A percentile compares a stretch with the other conserved stretches of the same genome.
phyloP scores from a whole-genome alignment of 495 filamentous ascomycete genomes.

The Terfezia claveryi region DNA sequence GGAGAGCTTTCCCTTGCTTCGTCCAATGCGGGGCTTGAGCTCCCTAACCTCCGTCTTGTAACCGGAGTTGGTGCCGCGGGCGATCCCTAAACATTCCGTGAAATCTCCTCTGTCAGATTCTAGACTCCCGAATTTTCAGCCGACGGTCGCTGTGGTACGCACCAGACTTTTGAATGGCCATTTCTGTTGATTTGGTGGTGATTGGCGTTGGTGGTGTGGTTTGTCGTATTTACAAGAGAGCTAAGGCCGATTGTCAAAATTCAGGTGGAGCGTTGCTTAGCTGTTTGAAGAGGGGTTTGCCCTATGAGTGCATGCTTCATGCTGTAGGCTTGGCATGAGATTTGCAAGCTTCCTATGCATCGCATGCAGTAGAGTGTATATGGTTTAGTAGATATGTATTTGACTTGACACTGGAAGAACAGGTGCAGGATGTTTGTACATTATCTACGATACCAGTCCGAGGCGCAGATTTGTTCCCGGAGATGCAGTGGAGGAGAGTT shows the following conservation, averaged over 20 bases:
- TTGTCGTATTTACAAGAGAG: background rate
- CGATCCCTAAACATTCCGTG: conserved; percentile 32
- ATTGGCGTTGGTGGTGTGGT: background rate
- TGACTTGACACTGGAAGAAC: too few species aligned
- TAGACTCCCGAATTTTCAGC: background rate
- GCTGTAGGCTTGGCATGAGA: too few species aligned
- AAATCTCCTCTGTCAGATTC: conserved; percentile 2
- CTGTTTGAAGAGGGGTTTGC: background rate
- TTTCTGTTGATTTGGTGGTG: conserved; percentile 3
- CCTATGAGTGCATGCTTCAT: background rate
- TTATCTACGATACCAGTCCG: too few species aligned
- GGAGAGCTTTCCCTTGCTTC: conserved; percentile 76
- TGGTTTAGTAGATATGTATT: too few species aligned
- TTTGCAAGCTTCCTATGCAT: too few species aligned
- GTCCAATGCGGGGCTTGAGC: conserved; percentile 66
- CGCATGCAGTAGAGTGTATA: too few species aligned
- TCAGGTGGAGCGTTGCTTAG: background rate
- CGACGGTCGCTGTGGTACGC: background rate
- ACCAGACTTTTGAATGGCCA: conserved; percentile 7
- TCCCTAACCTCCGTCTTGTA: conserved; percentile 82
- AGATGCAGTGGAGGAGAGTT: too few species aligned
- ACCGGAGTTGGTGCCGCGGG: conserved; percentile 68
- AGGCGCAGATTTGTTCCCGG: too few species aligned
- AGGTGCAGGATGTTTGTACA: too few species aligned
- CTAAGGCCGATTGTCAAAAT: background rate